Conservation (phyloP, 306 rosid genomes). For the Alnus glutinosa region DNA sequence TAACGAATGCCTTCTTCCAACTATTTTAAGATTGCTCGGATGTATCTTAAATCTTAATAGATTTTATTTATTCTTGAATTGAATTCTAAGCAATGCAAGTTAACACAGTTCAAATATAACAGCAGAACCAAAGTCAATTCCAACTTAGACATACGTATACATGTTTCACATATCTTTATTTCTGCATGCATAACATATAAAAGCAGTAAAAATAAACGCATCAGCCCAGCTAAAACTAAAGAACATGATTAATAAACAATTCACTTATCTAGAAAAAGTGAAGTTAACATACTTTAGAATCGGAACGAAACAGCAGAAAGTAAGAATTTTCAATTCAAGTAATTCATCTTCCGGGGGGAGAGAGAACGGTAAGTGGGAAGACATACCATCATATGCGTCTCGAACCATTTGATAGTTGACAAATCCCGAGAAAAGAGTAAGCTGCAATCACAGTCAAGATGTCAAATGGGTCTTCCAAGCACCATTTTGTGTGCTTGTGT, state of each 20-base stretch:
- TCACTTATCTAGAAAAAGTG: not conserved
- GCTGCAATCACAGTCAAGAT: conserved; percentile 67
- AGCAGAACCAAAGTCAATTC: not conserved
- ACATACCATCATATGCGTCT: conserved; percentile 91
- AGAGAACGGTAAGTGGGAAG: conserved; percentile 15
- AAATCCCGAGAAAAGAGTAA: conserved; percentile 97
- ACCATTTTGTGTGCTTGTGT: not conserved
- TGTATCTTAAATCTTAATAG: not conserved
- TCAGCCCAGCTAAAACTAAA: not conserved
- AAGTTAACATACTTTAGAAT: not conserved
- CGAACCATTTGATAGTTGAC: conserved; percentile 99
- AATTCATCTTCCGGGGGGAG: not conserved
- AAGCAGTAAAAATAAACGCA: not conserved
- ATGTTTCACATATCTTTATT: not conserved
- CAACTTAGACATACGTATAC: not conserved
- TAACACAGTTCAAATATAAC: not conserved
- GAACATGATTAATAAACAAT: not conserved
- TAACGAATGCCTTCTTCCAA: not conserved
- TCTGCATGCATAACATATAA: not conserved
- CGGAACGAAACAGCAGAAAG: not conserved
- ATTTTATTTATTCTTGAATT: not conserved
- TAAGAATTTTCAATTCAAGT: not conserved
- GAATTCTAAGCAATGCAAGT: not conserved
- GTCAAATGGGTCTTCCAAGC: conserved; percentile 22
- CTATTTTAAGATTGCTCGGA: not conserved